Evolutionary conservation across 208 protist species (phyloP), one percentile per base, ranked within the genome.

Genomic region (Borovskyia barvae): DNA sequence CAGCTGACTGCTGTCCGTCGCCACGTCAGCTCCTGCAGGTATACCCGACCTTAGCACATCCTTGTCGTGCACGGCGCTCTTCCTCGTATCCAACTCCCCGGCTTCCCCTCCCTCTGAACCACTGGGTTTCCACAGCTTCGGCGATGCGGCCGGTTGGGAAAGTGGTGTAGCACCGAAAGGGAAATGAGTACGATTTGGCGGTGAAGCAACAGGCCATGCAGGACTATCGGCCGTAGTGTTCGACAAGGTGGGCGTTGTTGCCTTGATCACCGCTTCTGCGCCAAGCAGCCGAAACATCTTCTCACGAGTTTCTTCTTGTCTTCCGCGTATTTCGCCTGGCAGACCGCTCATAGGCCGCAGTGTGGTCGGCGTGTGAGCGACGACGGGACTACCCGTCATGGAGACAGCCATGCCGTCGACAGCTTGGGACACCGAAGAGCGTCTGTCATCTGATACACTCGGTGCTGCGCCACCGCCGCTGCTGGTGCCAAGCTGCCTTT

Each of bases 221-320:
- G 49, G 56, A 29, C 56, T 68, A 15, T 15, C 24, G 26, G 37
- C 22, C 9, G 57, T 37, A 1, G 67, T 37, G 15, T 5, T 46
- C 5, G 55, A 59, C n/a, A 56, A 63, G 22, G 52, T 39, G 17
- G 59, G 32, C 35, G 55, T 51, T 20, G 46, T 55, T 24, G 55
- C 56, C 12, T 68, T 77, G 48, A 59, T 49, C 14, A 82, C 80
- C 6, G 52, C 59, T 14, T 74, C 68, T 1, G 48, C 49, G 0
- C 85, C 80, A 12, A 88, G 67, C n/a, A 82, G 43, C 24, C 61
- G 64, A 53, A 60, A 64, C 81, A 88, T 86, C 30, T 73, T 72
- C 1, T 74, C 70, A 3, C 81, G 85, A 61, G 80, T 80, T 43
- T 84, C 73, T 17, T 82, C 81, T 15, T 91, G 66, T 7, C 70